Conservation (phyloP, 352 stramenopile genomes). For the Globisporangium canariense region DNA sequence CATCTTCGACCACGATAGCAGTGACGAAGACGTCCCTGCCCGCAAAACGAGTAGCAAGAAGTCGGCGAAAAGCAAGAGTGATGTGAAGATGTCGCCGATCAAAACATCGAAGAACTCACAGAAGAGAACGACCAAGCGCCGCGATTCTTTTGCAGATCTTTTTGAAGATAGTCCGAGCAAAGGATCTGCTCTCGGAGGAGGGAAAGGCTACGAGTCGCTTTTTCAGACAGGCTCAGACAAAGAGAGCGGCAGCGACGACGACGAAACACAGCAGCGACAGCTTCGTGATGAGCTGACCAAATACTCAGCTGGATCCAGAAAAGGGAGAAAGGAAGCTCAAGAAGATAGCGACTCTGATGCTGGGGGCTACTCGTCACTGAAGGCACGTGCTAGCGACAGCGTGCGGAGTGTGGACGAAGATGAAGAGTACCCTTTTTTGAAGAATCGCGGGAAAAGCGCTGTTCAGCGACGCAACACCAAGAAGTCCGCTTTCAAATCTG, state of each 20-base stretch:
- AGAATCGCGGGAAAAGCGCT: conserved; percentile 11
- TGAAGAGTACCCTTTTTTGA: conserved; percentile 22
- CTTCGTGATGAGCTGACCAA: neutral
- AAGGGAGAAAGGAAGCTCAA: neutral
- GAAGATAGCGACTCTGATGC: conserved; percentile 1
- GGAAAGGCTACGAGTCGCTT: conserved; percentile 51
- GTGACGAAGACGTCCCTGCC: conserved; percentile 31
- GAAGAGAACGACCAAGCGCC: conserved; percentile 24
- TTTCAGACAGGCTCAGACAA: conserved; percentile 32
- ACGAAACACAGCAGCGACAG: conserved; percentile 14
- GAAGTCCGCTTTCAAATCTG: conserved; percentile 1
- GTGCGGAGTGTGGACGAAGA: conserved; percentile 11
- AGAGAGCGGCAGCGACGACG: conserved; percentile 4
- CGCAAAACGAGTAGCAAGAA: conserved; percentile 20
- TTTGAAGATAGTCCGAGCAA: conserved; percentile 55
- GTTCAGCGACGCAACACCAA: neutral
- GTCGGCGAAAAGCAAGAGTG: conserved; percentile 14
- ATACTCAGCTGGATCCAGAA: neutral
- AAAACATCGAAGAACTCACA: conserved; percentile 5
- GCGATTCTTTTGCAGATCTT: conserved; percentile 71
- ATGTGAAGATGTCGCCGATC: conserved; percentile 2
- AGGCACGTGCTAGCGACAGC: neutral
- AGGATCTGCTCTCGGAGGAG: conserved; percentile 21
- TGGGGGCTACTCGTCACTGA: conserved; percentile 8
- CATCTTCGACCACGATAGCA: conserved; percentile 70